Base-by-base conservation (phyloP, 371 early-diverging fungal genomes). In the Batrachochytrium dendrobatidis region DNA sequence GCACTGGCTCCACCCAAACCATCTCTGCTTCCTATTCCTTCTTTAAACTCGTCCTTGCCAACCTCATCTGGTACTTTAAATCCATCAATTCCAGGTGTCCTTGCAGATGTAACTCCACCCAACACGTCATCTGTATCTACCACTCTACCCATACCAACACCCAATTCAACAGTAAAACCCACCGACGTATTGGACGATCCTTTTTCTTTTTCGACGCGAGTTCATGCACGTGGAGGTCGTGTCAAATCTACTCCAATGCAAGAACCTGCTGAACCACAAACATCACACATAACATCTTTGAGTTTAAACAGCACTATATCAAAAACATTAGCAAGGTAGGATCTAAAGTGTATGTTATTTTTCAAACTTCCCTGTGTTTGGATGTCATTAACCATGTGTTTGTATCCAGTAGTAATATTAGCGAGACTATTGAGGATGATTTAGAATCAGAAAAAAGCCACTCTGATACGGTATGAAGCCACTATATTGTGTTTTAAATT, bases 171-270 rank as follows among this genome's bases (percentile, higher is more conserved):
- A 12, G 8, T 18, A 7, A 39, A 39, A 20, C 39, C 39, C 39
- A 39, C 39, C 39, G 39, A 39, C 39, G 17, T 20, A n/a, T 39
- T 39, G 39, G 39, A 39, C 39, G 39, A 39, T n/a, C n/a, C 39
- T 12, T n/a, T 39, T n/a, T 39, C 39, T 12, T 39, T 39, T n/a
- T 39, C 39, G 39, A 39, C 39, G 12, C 39, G 39, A 12, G 39
- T 39, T 39, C 39, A 39, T n/a, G 39, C 39, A 39, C 12, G 39
- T 15, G 39, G 39, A 39, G n/a, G 39, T n/a, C 39, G n/a, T n/a
- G n/a, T 12, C 39, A 12, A 15, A 12, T n/a, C 39, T 15, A 12
- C n/a, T 39, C 39, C 39, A n/a, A 39, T n/a, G 12, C 39, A 12
- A 39, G 39, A 39, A 39, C 15, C n/a, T n/a, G 39, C 39, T 15